Evolutionary conservation across 495 filamentous ascomycete species (phyloP), one percentile per base, ranked within the genome.

Genomic region (Endocarpon pusillum): DNA sequence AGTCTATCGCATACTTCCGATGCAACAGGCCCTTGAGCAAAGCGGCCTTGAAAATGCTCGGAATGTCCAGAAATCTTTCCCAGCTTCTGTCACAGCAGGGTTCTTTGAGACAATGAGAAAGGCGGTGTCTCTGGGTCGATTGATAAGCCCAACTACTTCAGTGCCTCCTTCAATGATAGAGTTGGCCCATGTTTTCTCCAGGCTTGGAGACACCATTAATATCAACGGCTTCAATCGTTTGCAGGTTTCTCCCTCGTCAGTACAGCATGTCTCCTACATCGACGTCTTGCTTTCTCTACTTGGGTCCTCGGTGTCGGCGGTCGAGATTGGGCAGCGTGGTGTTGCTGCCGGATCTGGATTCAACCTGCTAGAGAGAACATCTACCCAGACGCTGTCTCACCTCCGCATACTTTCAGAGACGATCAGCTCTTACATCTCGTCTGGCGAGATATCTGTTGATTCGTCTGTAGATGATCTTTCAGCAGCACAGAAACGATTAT

Each of bases 291-390:
- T 81, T 21, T 63, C 62, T 31, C 68, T 74, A 26, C 73, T 96
- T 12, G 89, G 84, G 0, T 82, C 68, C 53, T 84, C 87, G n/a
- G 86, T 99, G 33, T 72, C 87, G 2, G 74, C 83, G 0, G 73
- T 79, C 4, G 89, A 99, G 52, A 94, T 99, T 37, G 73, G 83
- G 28, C 87, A 94, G 47, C 78, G 89, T 34, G 89, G 91, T 10
- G 59, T 84, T 1, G 77, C 81, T 37, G 75, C 79, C 3, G 72
- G 82, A 25, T 69, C 72, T 21, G 80, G 79, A 14, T 62, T 65
- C 43, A 86, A 78, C 0, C 57, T 94, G 21, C 47, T 96, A n/a
- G 79, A 86, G 39, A 84, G 75, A 44, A 79, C 96, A 19, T 73
- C 87, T 1, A 69, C 81, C 24, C 68, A 91, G 45, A 64, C 72